Conservation (phyloP, 2,329 filamentous ascomycete genomes). For the Biscogniauxia sp. region DNA sequence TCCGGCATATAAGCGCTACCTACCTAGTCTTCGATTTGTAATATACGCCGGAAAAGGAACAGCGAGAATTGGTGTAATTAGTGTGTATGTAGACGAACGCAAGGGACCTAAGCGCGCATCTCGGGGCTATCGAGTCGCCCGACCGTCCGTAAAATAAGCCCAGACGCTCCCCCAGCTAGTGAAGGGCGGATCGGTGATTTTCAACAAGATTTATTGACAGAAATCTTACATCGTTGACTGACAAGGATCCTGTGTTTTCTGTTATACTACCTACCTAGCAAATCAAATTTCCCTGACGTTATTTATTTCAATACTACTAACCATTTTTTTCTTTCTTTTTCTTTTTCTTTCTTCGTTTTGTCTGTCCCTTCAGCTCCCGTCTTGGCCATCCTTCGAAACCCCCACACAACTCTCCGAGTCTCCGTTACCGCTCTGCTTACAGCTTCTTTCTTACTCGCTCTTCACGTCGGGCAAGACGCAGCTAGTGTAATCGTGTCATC, state of each 20-base stretch:
- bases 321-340: not conserved
- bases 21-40: not conserved
- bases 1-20: not conserved
- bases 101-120: no score
- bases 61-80: no score
- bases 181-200: not conserved
- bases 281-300: no score
- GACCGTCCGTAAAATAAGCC: no score
- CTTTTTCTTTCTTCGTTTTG: not conserved
- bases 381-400: no score
- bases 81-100: no score
- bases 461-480: not conserved
- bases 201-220: not conserved
- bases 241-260: not conserved
- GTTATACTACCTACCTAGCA: no score
- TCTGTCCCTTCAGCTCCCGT: no score
- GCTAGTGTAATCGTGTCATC: not conserved
- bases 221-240: not conserved
- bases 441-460: not conserved
- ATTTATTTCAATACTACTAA: no score
- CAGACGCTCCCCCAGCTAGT: no score
- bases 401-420: not conserved
- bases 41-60: no score
- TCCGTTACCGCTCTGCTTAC: not conserved
- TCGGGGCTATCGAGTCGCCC: no score